Percentiles rank a stretch among this genome's conserved stretches.
phyloP scores from a whole-genome alignment of 73 alveolate genomes.

The Paramecium caudatum region DNA sequence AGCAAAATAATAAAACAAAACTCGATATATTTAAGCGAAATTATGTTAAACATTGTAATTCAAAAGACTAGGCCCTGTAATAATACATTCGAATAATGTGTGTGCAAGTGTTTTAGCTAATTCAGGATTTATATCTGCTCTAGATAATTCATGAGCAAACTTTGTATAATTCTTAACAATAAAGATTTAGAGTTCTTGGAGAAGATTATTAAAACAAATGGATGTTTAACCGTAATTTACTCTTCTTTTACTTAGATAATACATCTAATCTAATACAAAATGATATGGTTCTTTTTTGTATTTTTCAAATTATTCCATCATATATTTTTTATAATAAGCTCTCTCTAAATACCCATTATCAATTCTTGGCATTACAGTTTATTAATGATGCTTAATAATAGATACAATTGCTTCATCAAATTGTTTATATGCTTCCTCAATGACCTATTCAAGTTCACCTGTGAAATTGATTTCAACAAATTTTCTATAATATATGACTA shows the following conservation, averaged over 20 bases:
- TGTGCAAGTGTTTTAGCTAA: slow-evolving; percentile 46
- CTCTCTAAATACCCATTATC: slow-evolving; percentile 48
- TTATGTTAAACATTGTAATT: slow-evolving; percentile 27
- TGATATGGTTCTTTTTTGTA: slow-evolving; percentile 7
- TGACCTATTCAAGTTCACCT: not conserved
- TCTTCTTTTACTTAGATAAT: slow-evolving; percentile 26
- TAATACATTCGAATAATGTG: slow-evolving; percentile 21
- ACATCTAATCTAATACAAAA: not conserved
- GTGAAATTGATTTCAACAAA: slow-evolving; percentile 43
- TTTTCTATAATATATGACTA: slow-evolving; percentile 22
- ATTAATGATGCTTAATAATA: slow-evolving; percentile 3
- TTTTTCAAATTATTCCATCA: slow-evolving; percentile 34
- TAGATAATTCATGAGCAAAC: slow-evolving; percentile 57
- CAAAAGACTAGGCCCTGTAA: slow-evolving; percentile 41
- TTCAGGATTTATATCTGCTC: slow-evolving; percentile 7
- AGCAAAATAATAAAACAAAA: slow-evolving; percentile 29
- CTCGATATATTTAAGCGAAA: slow-evolving; percentile 23
- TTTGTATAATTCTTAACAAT: slow-evolving; percentile 4
- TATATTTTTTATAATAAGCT: slow-evolving; percentile 15
- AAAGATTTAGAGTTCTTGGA: not conserved
- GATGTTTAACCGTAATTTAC: not conserved
- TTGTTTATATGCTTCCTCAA: slow-evolving; percentile 15
- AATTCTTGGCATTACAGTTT: not conserved
- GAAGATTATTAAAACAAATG: not conserved
- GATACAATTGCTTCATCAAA: not conserved